phyloP scores from a whole-genome alignment of 2,329 filamentous ascomycete genomes.

The Clarireedia homoeocarpa region DNA sequence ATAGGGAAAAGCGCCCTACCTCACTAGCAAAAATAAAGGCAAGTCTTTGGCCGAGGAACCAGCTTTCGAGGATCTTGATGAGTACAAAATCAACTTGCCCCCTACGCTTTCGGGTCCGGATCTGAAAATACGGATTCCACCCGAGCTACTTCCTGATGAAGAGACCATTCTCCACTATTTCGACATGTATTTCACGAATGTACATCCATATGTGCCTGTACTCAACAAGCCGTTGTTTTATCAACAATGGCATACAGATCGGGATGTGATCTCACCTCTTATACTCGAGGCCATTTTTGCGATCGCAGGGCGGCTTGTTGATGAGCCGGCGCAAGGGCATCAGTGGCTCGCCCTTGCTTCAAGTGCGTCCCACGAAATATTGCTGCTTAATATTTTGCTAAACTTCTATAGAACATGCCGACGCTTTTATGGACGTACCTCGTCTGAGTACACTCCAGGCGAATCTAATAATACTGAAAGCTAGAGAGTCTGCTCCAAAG shows the following conservation, averaged over 20 bases:
- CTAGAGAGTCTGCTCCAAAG: conserved; percentile 84
- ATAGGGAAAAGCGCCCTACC: conserved; percentile 62
- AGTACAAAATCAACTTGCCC: conserved; percentile 64
- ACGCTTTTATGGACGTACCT: conserved; percentile 89
- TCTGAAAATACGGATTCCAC: conserved; percentile 77
- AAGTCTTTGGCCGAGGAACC: conserved; percentile 50
- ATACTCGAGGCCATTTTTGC: conserved; percentile 88
- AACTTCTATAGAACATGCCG: conserved; percentile 62
- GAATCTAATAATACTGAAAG: conserved; percentile 79
- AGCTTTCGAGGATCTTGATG: conserved; percentile 61
- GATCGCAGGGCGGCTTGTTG: conserved; percentile 74
- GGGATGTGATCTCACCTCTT: conserved; percentile 79
- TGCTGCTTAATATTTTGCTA: conserved; percentile 16
- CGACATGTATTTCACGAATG: conserved; percentile 80
- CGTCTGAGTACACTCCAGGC: conserved; percentile 88
- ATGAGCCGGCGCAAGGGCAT: conserved; percentile 75
- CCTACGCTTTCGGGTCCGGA: conserved; percentile 61
- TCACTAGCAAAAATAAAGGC: conserved; percentile 51
- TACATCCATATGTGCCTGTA: conserved; percentile 89
- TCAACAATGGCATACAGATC: conserved; percentile 78
- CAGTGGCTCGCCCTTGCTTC: conserved; percentile 90
- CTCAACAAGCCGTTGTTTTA: conserved; percentile 77
- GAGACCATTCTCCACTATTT: conserved; percentile 78
- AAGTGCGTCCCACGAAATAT: conserved; percentile 40
- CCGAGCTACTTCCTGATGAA: conserved; percentile 86